Evolutionary conservation across 75 land plant genomes (phyloP), one percentile per base, ranked within the genome.

Genomic region (Cryptomeria japonica): DNA sequence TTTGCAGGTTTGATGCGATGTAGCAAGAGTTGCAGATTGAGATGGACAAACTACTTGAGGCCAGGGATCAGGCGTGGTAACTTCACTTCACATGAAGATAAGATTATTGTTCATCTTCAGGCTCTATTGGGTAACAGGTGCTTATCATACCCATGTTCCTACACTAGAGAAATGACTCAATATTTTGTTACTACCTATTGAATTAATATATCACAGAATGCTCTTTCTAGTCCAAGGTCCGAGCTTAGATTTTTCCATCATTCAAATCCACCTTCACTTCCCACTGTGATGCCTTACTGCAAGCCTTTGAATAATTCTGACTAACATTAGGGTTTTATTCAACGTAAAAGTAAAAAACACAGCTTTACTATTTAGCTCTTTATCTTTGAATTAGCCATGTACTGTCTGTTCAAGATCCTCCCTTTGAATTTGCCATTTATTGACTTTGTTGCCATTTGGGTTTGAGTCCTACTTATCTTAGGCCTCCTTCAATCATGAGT

Each of bases 21-120:
- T 86, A 94, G 95, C 80, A 94, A 94, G 78, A 94, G 95, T 85
- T 94, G 95, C 89, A 91, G 95, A 86, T 88, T 94, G 53, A 88
- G 95, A 82, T 94, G 95, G 95, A 94, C 95, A 16, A 94, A 94
- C 85, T 94, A 94, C 76, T 91, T 94, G 31, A 89, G 95, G 73
- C 95, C 95, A 31, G 95, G 95, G 36, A 94, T 94, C 75, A 94
- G 93, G 84, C 76, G 95, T 13, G 95, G 95, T 2, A 94, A 94
- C 87, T 94, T 94, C 87, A 94, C 92, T 75, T 87, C 91, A 8
- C 93, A 94, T 86, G 95, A 94, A 85, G 95, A 94, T 85, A 90
- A 90, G 18, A 92, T 94, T 86, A 94, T 94, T 18, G 88, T 94
- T 78, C 95, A 94, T 85, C 89, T 94, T 46, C 95, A 94, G 86